These are phyloP conservation scores for Hibiscus tridactylites DNA, from an alignment of 345 rosid species.

Conservation along the genomic window DNA sequence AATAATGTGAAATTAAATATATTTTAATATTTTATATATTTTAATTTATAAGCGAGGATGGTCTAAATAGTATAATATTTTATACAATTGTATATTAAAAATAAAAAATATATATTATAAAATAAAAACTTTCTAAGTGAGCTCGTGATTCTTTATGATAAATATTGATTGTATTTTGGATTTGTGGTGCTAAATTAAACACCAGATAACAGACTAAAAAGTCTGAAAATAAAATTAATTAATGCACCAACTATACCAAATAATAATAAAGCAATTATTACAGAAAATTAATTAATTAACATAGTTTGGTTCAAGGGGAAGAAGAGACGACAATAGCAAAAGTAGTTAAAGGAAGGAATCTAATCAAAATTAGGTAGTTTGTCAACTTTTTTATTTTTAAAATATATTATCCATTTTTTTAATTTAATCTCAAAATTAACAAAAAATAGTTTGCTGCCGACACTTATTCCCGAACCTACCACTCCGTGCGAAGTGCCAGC, in stretches of 20 bases:
- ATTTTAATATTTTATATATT: too few species aligned
- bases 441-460: slow-evolving; percentile 2
- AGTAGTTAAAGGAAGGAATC: not conserved
- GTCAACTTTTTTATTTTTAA: not conserved
- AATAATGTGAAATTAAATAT: too few species aligned
- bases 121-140: not conserved
- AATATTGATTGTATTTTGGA: not conserved
- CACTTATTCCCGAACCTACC: slow-evolving; percentile 1
- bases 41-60: too few species aligned
- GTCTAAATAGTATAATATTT: too few species aligned
- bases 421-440: not conserved
- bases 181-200: not conserved
- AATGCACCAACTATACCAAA: too few species aligned
- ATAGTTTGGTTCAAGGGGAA: not conserved
- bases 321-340: not conserved
- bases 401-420: not conserved
- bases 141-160: not conserved
- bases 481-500: not conserved
- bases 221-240: not conserved
- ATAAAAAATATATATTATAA: not conserved
- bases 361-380: slow-evolving; percentile 13
- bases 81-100: too few species aligned
- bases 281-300: not conserved
- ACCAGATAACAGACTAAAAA: not conserved
- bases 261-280: not conserved